Evolutionary conservation across 352 stramenopile genomes (phyloP), one percentile per base, ranked within the genome.

Genomic region (Phytophthora sojae): DNA sequence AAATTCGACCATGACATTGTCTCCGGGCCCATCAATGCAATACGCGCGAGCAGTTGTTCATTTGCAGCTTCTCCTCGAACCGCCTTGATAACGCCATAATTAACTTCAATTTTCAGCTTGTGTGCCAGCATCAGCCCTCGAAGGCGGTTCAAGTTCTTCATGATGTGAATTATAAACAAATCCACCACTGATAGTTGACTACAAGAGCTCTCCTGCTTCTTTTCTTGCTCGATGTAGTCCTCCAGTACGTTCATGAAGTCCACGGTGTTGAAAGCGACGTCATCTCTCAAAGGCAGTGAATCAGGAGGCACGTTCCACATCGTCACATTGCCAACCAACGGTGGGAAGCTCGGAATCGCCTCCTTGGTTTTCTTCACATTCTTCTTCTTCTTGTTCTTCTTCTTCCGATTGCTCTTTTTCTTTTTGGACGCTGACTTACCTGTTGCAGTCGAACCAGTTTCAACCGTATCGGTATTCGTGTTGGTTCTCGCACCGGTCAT

Each of bases 1-100:
- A 78, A 29, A 53, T 72, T 75, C 0, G 71, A 68, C 71, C 66
- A 78, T 15, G 71, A 78, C 0, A 78, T 75, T 4, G 61, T 72
- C 17, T 66, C 29, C 23, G 71, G 67, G 6, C 30, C 57, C 57
- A 79, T 39, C n/a, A 11, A 11, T 0, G 71, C 71, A 39, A 79
- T 78, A 39, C 58, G 62, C 17, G 19, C 15, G 35, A 79, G 32
- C 23, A 76, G 14, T 6, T 56, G 0, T 8, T 76, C 62, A 6
- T 51, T 17, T 4, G 21, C 39, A 17, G 30, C 19, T 14, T 66
- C 50, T 11, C 21, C 51, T 52, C 58, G 52, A 63, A 73, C 64
- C 1, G 69, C 64, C 19, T 78, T 78, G 8, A 78, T 42, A 37
- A 73, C 61, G 6, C 61, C 67, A 35, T 76, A 69, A 25, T 59